phyloP scores from a whole-genome alignment of 495 filamentous ascomycete genomes.

The Daldinia bambusicola region DNA sequence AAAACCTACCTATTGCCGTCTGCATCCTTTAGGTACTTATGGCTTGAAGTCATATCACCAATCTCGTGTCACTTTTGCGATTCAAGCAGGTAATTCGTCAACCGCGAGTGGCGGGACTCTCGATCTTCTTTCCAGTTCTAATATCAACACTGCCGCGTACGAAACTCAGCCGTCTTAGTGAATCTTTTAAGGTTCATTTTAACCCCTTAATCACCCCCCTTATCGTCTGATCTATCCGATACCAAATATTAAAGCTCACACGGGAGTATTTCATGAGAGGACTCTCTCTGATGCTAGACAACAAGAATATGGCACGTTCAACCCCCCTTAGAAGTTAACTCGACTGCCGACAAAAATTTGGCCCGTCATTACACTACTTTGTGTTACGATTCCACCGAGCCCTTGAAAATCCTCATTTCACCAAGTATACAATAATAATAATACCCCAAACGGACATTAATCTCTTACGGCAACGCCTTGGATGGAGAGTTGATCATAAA shows the following conservation, averaged over 20 bases:
- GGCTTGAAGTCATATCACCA: slow-evolving; percentile 4
- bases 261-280: neutral
- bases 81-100: neutral
- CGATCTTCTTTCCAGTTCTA: slow-evolving; percentile 17
- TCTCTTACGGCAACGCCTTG: neutral
- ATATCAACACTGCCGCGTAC: neutral
- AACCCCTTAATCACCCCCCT: neutral
- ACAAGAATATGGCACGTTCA: slow-evolving; percentile 30
- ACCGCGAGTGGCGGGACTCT: neutral
- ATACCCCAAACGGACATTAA: slow-evolving; percentile 3
- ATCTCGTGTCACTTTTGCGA: slow-evolving; percentile 2
- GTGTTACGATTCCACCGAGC: slow-evolving; percentile 8
- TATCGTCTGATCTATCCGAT: slow-evolving; percentile 5
- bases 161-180: slow-evolving; percentile 17
- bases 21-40: slow-evolving; percentile 32
- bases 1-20: slow-evolving; percentile 3
- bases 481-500: neutral
- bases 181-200: slow-evolving; percentile 5
- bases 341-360: slow-evolving; percentile 14
- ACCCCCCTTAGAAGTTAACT: slow-evolving; percentile 12
- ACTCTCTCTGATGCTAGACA: slow-evolving; percentile 8
- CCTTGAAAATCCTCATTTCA: slow-evolving; percentile 1
- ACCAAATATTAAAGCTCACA: neutral
- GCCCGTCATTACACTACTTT: slow-evolving; percentile 12
- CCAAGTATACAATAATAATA: neutral